Conservation (phyloP, 2,329 filamentous ascomycete species). For the Zymoseptoria passerinii region DNA sequence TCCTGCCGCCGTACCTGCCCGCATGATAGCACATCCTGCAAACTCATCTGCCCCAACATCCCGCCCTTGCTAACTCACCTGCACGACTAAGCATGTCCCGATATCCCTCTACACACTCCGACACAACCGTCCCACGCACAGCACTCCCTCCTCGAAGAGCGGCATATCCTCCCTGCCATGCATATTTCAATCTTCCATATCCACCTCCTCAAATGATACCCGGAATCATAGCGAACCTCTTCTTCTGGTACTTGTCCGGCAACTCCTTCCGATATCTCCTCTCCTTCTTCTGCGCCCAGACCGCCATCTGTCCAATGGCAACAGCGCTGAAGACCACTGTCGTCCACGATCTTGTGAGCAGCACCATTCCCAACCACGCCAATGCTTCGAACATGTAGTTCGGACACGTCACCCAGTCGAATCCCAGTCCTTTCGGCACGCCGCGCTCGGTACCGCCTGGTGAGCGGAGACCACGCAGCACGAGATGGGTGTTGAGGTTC, state of each 20-base stretch:
- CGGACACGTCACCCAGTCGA: slow-evolving; percentile 81
- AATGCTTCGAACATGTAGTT: slow-evolving; percentile 94
- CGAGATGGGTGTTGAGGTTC: slow-evolving; percentile 73
- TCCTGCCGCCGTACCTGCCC: too few species aligned
- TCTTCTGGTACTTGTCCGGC: slow-evolving; percentile 89
- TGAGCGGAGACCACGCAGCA: slow-evolving; percentile 68
- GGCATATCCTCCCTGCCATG: not conserved
- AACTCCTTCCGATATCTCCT: slow-evolving; percentile 82
- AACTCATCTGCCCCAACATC: too few species aligned
- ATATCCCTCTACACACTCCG: too few species aligned
- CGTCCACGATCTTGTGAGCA: slow-evolving; percentile 70
- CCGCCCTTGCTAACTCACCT: too few species aligned
- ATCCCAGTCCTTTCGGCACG: slow-evolving; percentile 79
- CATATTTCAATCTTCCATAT: not conserved
- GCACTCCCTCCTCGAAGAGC: not conserved
- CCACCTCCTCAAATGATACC: slow-evolving; percentile 53
- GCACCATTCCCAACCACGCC: slow-evolving; percentile 74
- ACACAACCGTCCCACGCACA: not conserved
- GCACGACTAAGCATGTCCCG: too few species aligned
- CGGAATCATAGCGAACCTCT: slow-evolving; percentile 76
- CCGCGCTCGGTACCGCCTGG: slow-evolving; percentile 76
- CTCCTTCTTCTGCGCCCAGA: slow-evolving; percentile 91
- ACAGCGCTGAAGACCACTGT: slow-evolving; percentile 68
- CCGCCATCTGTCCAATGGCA: slow-evolving; percentile 69
- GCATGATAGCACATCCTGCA: too few species aligned